Evolutionary conservation across 2,329 filamentous ascomycete species (phyloP).

Genomic region (Stagonosporopsis cucurbitacearum): DNA sequence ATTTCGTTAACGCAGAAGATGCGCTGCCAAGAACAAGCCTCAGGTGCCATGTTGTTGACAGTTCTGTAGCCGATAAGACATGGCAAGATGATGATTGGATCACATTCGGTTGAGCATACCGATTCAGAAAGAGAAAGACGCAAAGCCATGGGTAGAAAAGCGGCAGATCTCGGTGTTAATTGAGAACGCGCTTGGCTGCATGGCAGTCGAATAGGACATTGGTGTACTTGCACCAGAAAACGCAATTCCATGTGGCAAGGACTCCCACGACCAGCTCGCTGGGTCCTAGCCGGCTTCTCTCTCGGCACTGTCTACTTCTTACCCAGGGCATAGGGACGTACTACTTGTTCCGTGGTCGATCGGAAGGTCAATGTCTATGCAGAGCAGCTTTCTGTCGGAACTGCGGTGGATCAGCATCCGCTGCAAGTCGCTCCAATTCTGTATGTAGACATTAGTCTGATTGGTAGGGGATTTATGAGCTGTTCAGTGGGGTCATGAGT

Average conservation of each 20-base stretch:
- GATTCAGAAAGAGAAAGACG: not conserved
- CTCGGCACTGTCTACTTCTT: not conserved
- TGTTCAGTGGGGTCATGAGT: not conserved
- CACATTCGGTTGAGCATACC: not conserved
- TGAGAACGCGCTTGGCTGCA: conserved; percentile 3
- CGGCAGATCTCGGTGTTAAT: not conserved
- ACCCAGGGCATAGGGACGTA: not conserved
- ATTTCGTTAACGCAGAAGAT: conserved; percentile 14
- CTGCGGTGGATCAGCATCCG: not conserved
- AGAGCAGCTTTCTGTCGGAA: not conserved
- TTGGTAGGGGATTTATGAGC: not conserved
- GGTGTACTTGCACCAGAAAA: not conserved
- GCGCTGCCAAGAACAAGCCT: conserved; percentile 15
- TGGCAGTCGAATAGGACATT: not conserved
- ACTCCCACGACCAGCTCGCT: not conserved
- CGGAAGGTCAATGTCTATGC: not conserved
- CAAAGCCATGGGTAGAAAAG: not conserved
- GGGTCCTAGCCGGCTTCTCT: not conserved
- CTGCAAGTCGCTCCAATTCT: too few relatives aligned
- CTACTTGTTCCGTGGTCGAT: not conserved
- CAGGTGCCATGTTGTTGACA: conserved; percentile 2
- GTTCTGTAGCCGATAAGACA: conserved; percentile 12
- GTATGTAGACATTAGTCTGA: not conserved
- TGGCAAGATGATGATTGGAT: not conserved
- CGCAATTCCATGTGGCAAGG: conserved; percentile 1